Evolutionary conservation across 495 filamentous ascomycete species (phyloP), one percentile per base, ranked within the genome.

Genomic region (Podospora tetraspora): DNA sequence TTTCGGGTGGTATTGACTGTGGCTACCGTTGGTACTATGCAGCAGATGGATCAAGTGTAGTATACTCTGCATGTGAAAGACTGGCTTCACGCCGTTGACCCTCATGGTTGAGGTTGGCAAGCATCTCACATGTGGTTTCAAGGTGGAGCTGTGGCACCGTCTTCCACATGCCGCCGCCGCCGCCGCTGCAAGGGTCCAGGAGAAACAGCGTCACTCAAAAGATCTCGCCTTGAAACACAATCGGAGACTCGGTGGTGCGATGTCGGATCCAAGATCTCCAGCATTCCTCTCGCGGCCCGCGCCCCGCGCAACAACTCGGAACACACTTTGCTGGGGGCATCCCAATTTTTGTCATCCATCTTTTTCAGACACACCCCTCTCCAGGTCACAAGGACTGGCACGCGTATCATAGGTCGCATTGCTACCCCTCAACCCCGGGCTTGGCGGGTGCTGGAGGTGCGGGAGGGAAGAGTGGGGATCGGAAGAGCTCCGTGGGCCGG

Each of bases 321-420:
- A 59, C 37, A 19, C 67, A 43, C 32, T 11, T 3, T 22, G 32
- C 34, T 56, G 24, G 66, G 57, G 57, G n/a, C 21, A 68, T 58
- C 66, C 61, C 60, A 59, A 61, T 63, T 62, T 37, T 30, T 24
- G 59, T 3, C 25, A 57, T 60, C 24, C 11, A 29, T 34, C 27
- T 16, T n/a, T 19, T n/a, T 19, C 43, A 52, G 19, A 52, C 43
- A 52, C 43, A 52, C 43, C 43, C 43, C 43, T n/a, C 43, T 34
- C 66, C 25, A 61, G 32, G 67, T 64, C 56, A 60, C 67, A 68
- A 63, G 66, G 57, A 16, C 59, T 13, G 10, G 29, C 66, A 66
- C 61, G 65, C 64, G 56, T 12, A 57, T 37, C 60, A 68, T n/a
- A n/a, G n/a, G n/a, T 68, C 27, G 34, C 63, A 25, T 12, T 25